These are phyloP conservation scores for Phaffomyces antillensis DNA, from an alignment of 805 yeast species.

Conservation along the genomic window DNA sequence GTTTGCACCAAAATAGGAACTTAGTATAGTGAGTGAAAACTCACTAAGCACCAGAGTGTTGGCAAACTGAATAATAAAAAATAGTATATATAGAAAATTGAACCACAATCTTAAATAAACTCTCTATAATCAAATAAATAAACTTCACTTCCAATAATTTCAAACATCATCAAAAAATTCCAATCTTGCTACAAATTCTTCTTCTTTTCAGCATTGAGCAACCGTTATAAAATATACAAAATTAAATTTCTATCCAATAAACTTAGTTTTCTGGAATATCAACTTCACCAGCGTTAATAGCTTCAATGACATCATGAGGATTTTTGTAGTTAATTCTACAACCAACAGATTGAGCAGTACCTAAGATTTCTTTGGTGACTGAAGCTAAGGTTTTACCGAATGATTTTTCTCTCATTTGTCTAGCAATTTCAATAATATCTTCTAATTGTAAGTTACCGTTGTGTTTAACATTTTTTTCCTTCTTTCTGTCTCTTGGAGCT, in stretches of 20 bases:
- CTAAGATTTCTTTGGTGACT: conserved; percentile 96
- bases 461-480: conserved; percentile 99
- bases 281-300: conserved; percentile 96
- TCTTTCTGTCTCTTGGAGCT: conserved; percentile 99
- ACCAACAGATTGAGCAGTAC: conserved; percentile 99
- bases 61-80: conserved; percentile 54
- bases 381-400: conserved; percentile 97
- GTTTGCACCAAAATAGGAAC: conserved; percentile 92
- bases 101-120: not conserved
- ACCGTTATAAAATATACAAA: conserved; percentile 21
- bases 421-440: conserved; percentile 94
- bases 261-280: conserved; percentile 78
- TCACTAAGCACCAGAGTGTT: conserved; percentile 85
- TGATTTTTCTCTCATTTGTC: conserved; percentile 95
- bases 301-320: conserved; percentile 98
- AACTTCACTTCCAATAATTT: too few species aligned
- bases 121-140: not conserved
- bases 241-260: conserved; percentile 10
- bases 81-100: not conserved
- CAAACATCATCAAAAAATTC: too few species aligned
- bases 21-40: conserved; percentile 40
- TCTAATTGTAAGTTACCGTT: conserved; percentile 97
- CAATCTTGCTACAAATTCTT: not conserved
- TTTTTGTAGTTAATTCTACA: conserved; percentile 99
- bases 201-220: conserved; percentile 10